These are phyloP conservation scores for Pistacia atlantica DNA, from an alignment of 345 rosid species.

Conservation along the genomic window DNA sequence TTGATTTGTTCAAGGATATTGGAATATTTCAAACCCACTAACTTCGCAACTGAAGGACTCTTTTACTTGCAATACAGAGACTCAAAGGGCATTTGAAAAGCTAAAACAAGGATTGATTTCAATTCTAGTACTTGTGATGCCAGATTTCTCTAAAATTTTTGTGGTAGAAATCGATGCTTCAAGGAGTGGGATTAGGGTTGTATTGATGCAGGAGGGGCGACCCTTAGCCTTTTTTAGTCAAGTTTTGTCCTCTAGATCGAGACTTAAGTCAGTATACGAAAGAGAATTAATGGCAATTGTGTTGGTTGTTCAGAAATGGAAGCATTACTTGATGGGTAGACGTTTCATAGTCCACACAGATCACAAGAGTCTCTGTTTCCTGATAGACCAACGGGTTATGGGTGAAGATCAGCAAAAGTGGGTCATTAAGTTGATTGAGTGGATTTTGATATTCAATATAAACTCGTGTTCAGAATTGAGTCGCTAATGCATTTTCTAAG, in stretches of 20 bases:
- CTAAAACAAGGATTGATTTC: neutral
- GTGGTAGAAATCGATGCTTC: neutral
- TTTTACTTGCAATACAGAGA: neutral
- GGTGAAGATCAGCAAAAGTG: too few relatives aligned
- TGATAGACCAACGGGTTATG: too few relatives aligned
- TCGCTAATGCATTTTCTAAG: too few relatives aligned
- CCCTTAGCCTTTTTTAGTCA: neutral
- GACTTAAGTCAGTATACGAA: neutral
- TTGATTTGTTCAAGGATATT: neutral
- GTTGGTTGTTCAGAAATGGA: too few relatives aligned
- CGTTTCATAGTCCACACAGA: too few relatives aligned
- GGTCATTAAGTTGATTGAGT: too few relatives aligned
- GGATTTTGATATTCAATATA: too few relatives aligned
- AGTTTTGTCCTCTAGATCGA: neutral
- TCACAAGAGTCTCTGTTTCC: too few relatives aligned
- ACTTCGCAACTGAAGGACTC: neutral
- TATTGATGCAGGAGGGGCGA: neutral
- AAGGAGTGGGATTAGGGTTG: neutral
- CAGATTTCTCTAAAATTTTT: too few relatives aligned
- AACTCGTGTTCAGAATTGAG: too few relatives aligned
- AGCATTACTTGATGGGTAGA: too few relatives aligned
- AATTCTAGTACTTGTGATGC: neutral
- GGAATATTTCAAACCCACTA: neutral
- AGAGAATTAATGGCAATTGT: neutral
- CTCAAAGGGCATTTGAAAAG: neutral